Evolutionary conservation across 768 basidiomycete species (phyloP), one percentile per base, ranked within the genome.

Genomic region (Mrakia blollopis): DNA sequence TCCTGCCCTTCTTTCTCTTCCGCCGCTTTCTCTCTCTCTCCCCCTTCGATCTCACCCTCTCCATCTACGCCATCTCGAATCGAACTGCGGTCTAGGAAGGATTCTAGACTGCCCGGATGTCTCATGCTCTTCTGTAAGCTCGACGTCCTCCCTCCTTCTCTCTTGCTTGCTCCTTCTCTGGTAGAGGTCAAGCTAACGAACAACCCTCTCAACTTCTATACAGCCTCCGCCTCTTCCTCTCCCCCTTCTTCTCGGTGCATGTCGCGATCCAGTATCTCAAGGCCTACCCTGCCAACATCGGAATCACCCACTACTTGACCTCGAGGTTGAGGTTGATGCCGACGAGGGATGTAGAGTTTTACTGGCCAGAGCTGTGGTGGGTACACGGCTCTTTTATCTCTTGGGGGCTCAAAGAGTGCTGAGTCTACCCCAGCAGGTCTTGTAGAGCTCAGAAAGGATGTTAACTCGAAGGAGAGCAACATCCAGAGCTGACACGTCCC

Each of bases 241-340:
- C 92, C 28, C 91, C 92, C 50, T 98, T 92, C 86, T 98, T 97
- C 85, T 92, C 91, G 16, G 91, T 96, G 74, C 92, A 95, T 86
- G 91, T 95, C 80, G 94, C 94, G 41, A 89, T 98, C 79, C 89
- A 90, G 80, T 98, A 98, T 82, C 88, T 94, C 76, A 87, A 88
- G 79, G 80, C 88, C 54, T 94, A 94, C 83, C 87, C 90, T 23
- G 91, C 93, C 86, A 92, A 93, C 84, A 91, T 94, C 80, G 93
- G 85, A 13, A 93, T 94, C 83, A 94, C 92, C 47, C 93, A 93
- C 84, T 94, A 94, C 82, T 87, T 94, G 80, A 91, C 92, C 30
- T 85, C 88, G 68, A 88, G 93, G 79, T 88, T 94, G 81, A 85
- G 86, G 77, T 87, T 89, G 76, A 86, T 92, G 78, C 88, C 90